These are phyloP conservation scores for Uronychia setigera DNA, from an alignment of 73 alveolate genomes.

Conservation along the genomic window DNA sequence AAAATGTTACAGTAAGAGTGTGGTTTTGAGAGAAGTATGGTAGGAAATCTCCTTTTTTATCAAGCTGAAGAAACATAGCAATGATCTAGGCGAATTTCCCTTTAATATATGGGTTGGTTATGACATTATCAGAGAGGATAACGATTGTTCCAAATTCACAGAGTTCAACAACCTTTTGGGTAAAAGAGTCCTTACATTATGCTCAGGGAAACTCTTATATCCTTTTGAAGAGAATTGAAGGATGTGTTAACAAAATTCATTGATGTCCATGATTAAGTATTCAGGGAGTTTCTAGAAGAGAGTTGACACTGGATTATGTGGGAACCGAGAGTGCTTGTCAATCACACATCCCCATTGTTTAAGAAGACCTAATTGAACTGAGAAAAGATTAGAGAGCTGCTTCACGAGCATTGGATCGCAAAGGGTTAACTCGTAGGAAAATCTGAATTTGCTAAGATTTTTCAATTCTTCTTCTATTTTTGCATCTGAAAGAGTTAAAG, in stretches of 20 bases:
- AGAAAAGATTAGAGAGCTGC: conserved; percentile 29
- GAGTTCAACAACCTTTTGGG: neutral
- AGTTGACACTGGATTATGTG: conserved; percentile 22
- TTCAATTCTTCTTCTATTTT: conserved; percentile 31
- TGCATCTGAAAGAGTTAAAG: neutral
- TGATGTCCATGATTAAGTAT: conserved; percentile 35
- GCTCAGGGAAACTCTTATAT: conserved; percentile 17
- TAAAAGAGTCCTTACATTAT: conserved; percentile 18
- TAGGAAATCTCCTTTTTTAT: conserved; percentile 45
- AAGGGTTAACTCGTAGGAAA: conserved; percentile 49
- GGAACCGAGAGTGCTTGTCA: conserved; percentile 36
- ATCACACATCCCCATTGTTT: conserved; percentile 56
- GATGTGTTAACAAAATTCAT: conserved; percentile 38
- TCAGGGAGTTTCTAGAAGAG: conserved; percentile 54
- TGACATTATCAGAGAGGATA: conserved; percentile 48
- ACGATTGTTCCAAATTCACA: conserved; percentile 29
- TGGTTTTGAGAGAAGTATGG: conserved; percentile 8
- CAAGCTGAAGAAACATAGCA: conserved; percentile 42
- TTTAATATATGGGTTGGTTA: conserved; percentile 67
- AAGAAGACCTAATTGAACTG: conserved; percentile 41
- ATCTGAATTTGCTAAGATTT: conserved; percentile 39
- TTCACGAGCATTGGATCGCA: conserved; percentile 39
- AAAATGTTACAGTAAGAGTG: neutral
- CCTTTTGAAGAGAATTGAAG: conserved; percentile 17
- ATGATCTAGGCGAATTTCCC: conserved; percentile 71